Evolutionary conservation across 2,329 filamentous ascomycete species (phyloP), one percentile per base, ranked within the genome.

Genomic region (Verticillium dahliae): DNA sequence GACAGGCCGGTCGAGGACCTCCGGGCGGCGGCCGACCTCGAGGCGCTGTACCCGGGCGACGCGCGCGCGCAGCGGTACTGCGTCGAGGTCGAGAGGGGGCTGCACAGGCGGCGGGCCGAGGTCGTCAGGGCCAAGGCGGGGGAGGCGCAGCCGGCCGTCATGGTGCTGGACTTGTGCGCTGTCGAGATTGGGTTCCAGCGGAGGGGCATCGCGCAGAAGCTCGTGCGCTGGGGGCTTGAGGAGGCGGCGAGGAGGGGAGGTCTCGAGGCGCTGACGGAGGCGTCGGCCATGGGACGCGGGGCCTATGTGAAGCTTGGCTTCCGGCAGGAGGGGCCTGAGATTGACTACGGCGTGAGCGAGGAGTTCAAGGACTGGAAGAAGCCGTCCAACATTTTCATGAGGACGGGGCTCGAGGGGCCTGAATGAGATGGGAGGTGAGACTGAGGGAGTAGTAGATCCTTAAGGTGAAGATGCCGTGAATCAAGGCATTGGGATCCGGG

Each of bases 171-270:
- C 60, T 63, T 81, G 2, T 84, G 81, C 62, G 79, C 72, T 15
- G 82, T 85, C 5, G 76, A 85, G 62, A 83, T 84, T 1, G 72
- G 67, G 0, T 84, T 80, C 61, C 84, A 86, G 67, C 73, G 82
- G 11, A 69, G 68, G n/a, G 80, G 81, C 0, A 74, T 82, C 60
- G 81, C 80, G 9, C 69, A 65, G 31, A 69, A 65, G 58, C 65
- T 84, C 60, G 81, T 82, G 11, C 71, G 74, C 65, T 83, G 78
- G 79, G 81, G 81, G 0, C 69, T 81, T 9, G 75, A 73, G 5
- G 78, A 76, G 72, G 78, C 76, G 4, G 62, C 69, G 62, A 67
- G 72, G 33, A 66, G 79, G 3, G 76, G 76, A 0, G 73, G 73
- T 1, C 62, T 79, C 11, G 79, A 83, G 65, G 69, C 71, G 6